Conservation (phyloP, 2,329 filamentous ascomycete species). For the Botrytis aclada region DNA sequence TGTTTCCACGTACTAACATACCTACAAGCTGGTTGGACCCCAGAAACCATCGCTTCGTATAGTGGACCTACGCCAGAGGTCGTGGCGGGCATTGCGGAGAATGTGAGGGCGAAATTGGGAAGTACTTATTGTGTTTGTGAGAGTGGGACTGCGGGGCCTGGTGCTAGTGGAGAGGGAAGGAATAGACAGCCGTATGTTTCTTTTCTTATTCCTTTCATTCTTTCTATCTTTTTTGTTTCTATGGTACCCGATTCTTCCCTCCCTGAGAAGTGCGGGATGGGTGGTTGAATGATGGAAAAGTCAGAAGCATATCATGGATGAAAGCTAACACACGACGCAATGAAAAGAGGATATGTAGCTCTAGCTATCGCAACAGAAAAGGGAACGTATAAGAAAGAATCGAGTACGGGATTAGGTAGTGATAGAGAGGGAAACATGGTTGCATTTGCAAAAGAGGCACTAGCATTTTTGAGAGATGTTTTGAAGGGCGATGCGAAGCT, state of each 20-base stretch:
- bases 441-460: slow-evolving; percentile 55
- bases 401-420: slow-evolving; percentile 51
- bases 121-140: slow-evolving; percentile 58
- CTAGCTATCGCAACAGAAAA: slow-evolving; percentile 55
- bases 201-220: background rate
- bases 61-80: slow-evolving; percentile 57
- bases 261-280: background rate
- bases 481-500: slow-evolving; percentile 42
- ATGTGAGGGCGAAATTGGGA: slow-evolving; percentile 52
- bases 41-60: slow-evolving; percentile 50
- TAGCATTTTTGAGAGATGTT: slow-evolving; percentile 55
- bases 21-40: slow-evolving; percentile 54
- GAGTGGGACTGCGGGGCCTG: slow-evolving; percentile 63
- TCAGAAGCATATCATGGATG: background rate
- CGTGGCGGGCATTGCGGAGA: slow-evolving; percentile 53
- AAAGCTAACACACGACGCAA: background rate
- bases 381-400: slow-evolving; percentile 52
- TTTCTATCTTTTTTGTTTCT: background rate
- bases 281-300: background rate
- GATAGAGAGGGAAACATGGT: slow-evolving; percentile 62
- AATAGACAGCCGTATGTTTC: slow-evolving; percentile 52
- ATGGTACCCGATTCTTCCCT: background rate
- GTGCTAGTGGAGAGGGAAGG: slow-evolving; percentile 52
- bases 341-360: slow-evolving; percentile 56
- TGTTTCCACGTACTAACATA: background rate